phyloP scores from a whole-genome alignment of 2,329 filamentous ascomycete species.

The Peltaster fructicola region DNA sequence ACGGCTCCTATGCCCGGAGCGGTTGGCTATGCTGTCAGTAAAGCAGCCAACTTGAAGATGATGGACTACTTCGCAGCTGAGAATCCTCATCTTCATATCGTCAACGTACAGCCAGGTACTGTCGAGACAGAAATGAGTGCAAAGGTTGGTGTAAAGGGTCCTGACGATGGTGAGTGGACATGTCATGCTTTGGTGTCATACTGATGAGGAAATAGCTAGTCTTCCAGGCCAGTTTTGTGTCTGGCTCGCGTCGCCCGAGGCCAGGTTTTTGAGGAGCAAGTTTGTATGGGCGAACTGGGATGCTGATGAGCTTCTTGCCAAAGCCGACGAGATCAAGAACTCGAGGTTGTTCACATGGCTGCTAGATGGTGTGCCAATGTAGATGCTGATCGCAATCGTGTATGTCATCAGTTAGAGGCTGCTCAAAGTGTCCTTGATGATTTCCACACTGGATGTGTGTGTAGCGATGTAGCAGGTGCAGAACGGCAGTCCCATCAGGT shows the following conservation, averaged over 20 bases:
- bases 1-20: constrained; percentile 8
- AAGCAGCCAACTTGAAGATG: constrained; percentile 21
- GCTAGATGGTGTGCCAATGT: too few relatives aligned
- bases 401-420: too few relatives aligned
- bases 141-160: constrained; percentile 1
- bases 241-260: constrained; percentile 18
- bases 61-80: constrained; percentile 20
- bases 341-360: too few relatives aligned
- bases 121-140: constrained; percentile 22
- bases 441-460: too few relatives aligned
- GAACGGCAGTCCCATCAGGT: too few relatives aligned
- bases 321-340: too few relatives aligned
- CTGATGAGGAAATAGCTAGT: constrained; percentile 6
- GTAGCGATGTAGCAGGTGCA: too few relatives aligned
- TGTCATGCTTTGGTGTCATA: background rate
- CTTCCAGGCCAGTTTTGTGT: constrained; percentile 17
- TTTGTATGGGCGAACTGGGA: constrained; percentile 17
- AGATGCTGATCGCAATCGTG: too few relatives aligned
- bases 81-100: constrained; percentile 22
- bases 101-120: constrained; percentile 25
- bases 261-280: constrained; percentile 8
- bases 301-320: constrained; percentile 18
- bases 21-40: constrained; percentile 19
- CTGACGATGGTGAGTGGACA: constrained; percentile 1
- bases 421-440: too few relatives aligned